phyloP scores from a whole-genome alignment of 768 basidiomycete genomes.

The Boletus edulis region DNA sequence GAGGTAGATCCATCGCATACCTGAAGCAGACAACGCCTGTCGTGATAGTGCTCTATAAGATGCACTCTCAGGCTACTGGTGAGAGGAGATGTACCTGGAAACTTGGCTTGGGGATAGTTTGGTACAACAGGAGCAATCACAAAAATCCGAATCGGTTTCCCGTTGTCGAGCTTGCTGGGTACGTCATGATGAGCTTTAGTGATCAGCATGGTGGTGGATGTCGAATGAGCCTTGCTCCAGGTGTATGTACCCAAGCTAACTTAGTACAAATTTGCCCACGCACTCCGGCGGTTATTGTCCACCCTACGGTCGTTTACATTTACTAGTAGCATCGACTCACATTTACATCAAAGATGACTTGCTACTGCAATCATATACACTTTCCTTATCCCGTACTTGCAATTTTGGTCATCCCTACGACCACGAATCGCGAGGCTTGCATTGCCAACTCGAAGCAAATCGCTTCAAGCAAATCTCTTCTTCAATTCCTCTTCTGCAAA shows the following conservation, averaged over 20 bases:
- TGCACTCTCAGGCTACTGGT: not conserved
- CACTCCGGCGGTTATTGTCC: not conserved
- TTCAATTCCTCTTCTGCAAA: constrained; percentile 22
- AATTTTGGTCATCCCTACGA: too few species aligned
- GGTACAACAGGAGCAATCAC: constrained; percentile 78
- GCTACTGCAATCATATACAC: too few species aligned
- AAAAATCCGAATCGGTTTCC: constrained; percentile 74
- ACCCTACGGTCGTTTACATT: too few species aligned
- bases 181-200: constrained; percentile 76
- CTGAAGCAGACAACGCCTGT: constrained; percentile 82
- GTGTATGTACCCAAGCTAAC: not conserved
- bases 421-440: too few species aligned
- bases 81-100: constrained; percentile 58
- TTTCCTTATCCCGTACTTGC: too few species aligned
- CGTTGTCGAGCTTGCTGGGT: constrained; percentile 61
- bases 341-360: too few species aligned
- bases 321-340: too few species aligned
- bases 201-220: constrained; percentile 70
- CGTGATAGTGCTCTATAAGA: not conserved
- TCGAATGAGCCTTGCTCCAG: not conserved
- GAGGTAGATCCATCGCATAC: constrained; percentile 31
- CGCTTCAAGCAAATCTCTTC: constrained; percentile 14
- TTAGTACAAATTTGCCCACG: not conserved
- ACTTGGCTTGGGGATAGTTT: constrained; percentile 86
- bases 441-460: too few species aligned